A percentile compares a stretch with the other conserved stretches of the same genome.
Conservation (phyloP, 768 basidiomycete species). For the Leccinum uliginosum region DNA sequence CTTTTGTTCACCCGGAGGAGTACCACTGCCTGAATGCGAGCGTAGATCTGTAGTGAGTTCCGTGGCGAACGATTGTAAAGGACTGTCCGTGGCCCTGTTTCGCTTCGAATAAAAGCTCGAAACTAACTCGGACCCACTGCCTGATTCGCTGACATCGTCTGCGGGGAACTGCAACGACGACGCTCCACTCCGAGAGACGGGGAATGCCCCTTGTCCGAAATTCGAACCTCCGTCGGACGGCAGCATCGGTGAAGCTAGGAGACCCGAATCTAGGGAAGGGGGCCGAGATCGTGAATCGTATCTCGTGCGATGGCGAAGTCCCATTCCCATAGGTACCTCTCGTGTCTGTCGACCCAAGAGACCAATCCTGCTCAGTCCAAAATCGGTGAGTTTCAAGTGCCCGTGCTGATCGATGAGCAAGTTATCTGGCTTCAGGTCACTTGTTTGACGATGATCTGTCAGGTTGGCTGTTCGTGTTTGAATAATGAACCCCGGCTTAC, state of each 20-base stretch:
- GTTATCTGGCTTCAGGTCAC: constrained; percentile 98
- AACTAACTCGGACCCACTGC: constrained; percentile 72
- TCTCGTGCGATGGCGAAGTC: constrained; percentile 50
- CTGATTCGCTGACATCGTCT: constrained; percentile 87
- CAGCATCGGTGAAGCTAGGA: constrained; percentile 73
- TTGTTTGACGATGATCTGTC: constrained; percentile 29
- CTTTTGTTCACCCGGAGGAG: constrained; percentile 83
- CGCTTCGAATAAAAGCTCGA: constrained; percentile 52
- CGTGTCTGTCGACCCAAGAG: constrained; percentile 95
- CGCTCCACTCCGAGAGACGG: constrained; percentile 54
- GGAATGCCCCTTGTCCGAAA: constrained; percentile 64
- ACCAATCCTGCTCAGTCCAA: constrained; percentile 95
- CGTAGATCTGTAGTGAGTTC: constrained; percentile 81
- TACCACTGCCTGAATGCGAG: constrained; percentile 58
- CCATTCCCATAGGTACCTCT: constrained; percentile 46
- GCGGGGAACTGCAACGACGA: constrained; percentile 64
- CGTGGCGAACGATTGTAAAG: constrained; percentile 80
- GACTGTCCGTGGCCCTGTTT: constrained; percentile 62
- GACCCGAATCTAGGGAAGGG: constrained; percentile 75
- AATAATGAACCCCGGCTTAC: constrained; percentile 41
- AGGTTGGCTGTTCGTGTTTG: not conserved
- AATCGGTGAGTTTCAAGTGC: constrained; percentile 97
- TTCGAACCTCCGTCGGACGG: constrained; percentile 74
- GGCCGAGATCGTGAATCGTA: constrained; percentile 71
- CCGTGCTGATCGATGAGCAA: constrained; percentile 95